These are phyloP conservation scores for Colletotrichum viniferum DNA, from an alignment of 2,329 filamentous ascomycete species.

Conservation along the genomic window DNA sequence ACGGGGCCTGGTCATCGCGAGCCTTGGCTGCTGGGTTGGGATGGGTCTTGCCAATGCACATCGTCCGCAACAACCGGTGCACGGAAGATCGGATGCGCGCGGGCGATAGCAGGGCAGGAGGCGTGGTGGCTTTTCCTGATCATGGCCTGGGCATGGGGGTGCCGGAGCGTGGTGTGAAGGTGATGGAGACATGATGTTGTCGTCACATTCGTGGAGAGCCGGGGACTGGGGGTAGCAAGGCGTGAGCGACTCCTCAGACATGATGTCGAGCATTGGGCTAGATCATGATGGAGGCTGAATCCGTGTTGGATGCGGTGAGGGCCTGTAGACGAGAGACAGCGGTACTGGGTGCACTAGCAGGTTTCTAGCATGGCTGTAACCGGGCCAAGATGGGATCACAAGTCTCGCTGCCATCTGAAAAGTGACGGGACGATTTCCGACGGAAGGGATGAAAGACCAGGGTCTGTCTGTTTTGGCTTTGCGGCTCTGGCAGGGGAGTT, in stretches of 20 bases:
- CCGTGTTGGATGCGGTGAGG: not conserved
- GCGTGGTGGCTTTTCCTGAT: not conserved
- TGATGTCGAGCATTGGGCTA: not conserved
- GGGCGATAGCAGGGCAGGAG: not conserved
- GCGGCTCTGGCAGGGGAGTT: constrained; percentile 18
- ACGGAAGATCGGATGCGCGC: constrained; percentile 5
- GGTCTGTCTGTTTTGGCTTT: constrained; percentile 16
- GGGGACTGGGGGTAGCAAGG: not conserved
- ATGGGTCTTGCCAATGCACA: not conserved
- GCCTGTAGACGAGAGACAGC: not conserved
- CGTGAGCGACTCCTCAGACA: not conserved
- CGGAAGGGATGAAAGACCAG: constrained; percentile 3
- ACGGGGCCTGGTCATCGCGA: not conserved
- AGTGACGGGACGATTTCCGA: not conserved
- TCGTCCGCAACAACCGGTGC: constrained; percentile 3
- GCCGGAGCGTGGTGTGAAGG: constrained; percentile 7
- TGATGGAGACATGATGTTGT: not conserved
- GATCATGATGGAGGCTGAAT: not conserved
- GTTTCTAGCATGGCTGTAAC: not conserved
- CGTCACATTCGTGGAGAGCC: not conserved
- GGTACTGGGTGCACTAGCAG: not conserved
- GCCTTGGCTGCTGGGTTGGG: constrained; percentile 3
- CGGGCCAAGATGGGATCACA: not conserved
- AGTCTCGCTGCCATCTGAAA: constrained; percentile 4
- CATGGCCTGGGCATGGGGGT: constrained; percentile 1